phyloP scores from a whole-genome alignment of 2,329 filamentous ascomycete species.

The Scytalidium sp. region DNA sequence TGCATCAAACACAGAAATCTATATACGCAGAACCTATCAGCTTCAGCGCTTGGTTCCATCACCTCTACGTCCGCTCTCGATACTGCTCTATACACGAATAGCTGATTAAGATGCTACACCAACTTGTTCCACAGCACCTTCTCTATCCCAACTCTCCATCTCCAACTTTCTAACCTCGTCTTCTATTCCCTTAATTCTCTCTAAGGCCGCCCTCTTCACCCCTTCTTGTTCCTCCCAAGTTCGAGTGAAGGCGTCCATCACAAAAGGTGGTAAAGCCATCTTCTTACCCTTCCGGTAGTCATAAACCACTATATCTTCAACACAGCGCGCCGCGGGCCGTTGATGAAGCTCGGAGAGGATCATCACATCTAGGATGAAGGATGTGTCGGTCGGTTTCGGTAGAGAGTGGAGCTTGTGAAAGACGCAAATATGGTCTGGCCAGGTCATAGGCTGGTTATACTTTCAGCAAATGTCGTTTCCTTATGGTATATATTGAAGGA shows the following conservation, averaged over 20 bases:
- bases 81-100: too few species aligned
- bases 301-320: slow-evolving; percentile 78
- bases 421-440: slow-evolving; percentile 78
- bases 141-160: slow-evolving; percentile 68
- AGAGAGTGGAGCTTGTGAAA: slow-evolving; percentile 67
- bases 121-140: slow-evolving; percentile 69
- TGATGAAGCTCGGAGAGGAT: slow-evolving; percentile 74
- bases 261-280: slow-evolving; percentile 54
- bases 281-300: slow-evolving; percentile 63
- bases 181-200: slow-evolving; percentile 54
- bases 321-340: slow-evolving; percentile 68
- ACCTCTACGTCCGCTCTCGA: too few species aligned
- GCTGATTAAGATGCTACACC: too few species aligned
- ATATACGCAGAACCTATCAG: too few species aligned
- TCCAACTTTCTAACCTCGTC: slow-evolving; percentile 62
- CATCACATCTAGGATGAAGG: slow-evolving; percentile 58
- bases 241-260: slow-evolving; percentile 56
- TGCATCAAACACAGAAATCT: too few species aligned
- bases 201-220: slow-evolving; percentile 48
- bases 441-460: slow-evolving; percentile 67
- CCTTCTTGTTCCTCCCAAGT: slow-evolving; percentile 61
- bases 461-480: slow-evolving; percentile 1
- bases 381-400: slow-evolving; percentile 31
- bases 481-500: slow-evolving; percentile 1
- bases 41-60: too few species aligned